Evolutionary conservation across 2,329 filamentous ascomycete species (phyloP).

Genomic region (Cladosporium sp.): DNA sequence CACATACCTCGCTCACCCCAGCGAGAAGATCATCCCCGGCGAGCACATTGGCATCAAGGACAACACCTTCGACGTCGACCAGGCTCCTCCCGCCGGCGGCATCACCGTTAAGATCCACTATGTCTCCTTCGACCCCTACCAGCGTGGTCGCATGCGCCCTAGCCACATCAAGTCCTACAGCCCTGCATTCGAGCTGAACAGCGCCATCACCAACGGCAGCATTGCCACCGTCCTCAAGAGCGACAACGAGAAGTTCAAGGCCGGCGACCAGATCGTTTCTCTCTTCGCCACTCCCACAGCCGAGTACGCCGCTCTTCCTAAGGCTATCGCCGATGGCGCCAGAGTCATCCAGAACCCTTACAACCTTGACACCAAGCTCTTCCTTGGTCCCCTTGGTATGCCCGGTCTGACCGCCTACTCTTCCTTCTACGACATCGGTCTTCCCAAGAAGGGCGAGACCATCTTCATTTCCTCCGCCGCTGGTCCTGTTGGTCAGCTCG

Average conservation of each 20-base stretch:
- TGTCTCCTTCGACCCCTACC: constrained; percentile 81
- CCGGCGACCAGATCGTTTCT: constrained; percentile 64
- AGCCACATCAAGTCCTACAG: constrained; percentile 67
- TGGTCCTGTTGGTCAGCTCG: constrained; percentile 79
- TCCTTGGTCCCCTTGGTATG: constrained; percentile 75
- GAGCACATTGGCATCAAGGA: constrained; percentile 70
- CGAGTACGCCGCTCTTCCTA: constrained; percentile 66
- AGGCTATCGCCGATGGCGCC: constrained; percentile 48
- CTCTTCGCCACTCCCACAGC: constrained; percentile 31
- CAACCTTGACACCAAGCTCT: constrained; percentile 66
- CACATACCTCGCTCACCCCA: constrained; percentile 70
- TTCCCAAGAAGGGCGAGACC: constrained; percentile 75
- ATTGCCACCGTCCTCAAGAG: constrained; percentile 73
- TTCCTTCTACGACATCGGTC: constrained; percentile 72
- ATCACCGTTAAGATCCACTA: constrained; percentile 71
- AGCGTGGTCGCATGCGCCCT: constrained; percentile 75
- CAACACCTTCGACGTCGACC: constrained; percentile 67
- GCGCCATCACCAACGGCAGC: constrained; percentile 65
- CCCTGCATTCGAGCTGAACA: constrained; percentile 61
- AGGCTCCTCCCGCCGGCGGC: constrained; percentile 63
- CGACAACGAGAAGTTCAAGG: constrained; percentile 62
- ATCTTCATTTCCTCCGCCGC: constrained; percentile 81
- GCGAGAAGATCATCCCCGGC: constrained; percentile 67
- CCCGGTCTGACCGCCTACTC: constrained; percentile 75
- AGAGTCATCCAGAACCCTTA: constrained; percentile 68